Percentiles rank a stretch among this genome's conserved stretches.
These are phyloP conservation scores for Penicillium lagena DNA, from an alignment of 495 filamentous ascomycete species.

Conservation along the genomic window DNA sequence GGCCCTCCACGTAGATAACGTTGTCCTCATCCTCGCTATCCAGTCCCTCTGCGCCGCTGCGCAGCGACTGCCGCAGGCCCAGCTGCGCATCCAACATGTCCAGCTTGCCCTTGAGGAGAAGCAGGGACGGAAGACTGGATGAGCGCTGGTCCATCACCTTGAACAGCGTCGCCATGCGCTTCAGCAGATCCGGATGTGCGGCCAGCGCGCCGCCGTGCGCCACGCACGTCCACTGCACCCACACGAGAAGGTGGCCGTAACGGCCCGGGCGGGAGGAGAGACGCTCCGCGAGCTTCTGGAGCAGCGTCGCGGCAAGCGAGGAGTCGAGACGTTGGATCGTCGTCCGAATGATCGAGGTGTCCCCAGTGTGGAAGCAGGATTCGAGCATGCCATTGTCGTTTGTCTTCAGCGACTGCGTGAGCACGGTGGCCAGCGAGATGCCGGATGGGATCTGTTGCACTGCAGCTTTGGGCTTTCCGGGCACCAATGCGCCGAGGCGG, in stretches of 20 bases:
- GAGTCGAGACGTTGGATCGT: conserved; percentile 90
- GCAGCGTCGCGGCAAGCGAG: conserved; percentile 64
- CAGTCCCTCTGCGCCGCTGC: conserved; percentile 37
- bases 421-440: conserved; percentile 78
- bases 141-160: conserved; percentile 82
- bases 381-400: conserved; percentile 85
- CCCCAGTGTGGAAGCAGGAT: conserved; percentile 76
- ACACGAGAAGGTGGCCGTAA: conserved; percentile 85
- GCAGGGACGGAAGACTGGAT: conserved; percentile 69
- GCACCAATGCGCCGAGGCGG: conserved; percentile 29
- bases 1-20: conserved; percentile 83
- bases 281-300: conserved; percentile 79
- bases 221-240: conserved; percentile 95
- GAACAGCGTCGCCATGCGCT: conserved; percentile 68
- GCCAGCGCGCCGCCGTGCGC: conserved; percentile 90
- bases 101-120: conserved; percentile 86
- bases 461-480: conserved; percentile 30
- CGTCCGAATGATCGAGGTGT: conserved; percentile 66
- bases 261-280: conserved; percentile 83
- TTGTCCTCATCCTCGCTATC: conserved; percentile 67
- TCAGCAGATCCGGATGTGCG: conserved; percentile 69
- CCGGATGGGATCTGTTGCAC: conserved; percentile 58
- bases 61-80: conserved; percentile 61
- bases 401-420: conserved; percentile 86
- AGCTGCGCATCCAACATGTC: conserved; percentile 88